These are phyloP conservation scores for Sphaerulina vaccinii DNA, from an alignment of 2,329 filamentous ascomycete species.

Conservation along the genomic window DNA sequence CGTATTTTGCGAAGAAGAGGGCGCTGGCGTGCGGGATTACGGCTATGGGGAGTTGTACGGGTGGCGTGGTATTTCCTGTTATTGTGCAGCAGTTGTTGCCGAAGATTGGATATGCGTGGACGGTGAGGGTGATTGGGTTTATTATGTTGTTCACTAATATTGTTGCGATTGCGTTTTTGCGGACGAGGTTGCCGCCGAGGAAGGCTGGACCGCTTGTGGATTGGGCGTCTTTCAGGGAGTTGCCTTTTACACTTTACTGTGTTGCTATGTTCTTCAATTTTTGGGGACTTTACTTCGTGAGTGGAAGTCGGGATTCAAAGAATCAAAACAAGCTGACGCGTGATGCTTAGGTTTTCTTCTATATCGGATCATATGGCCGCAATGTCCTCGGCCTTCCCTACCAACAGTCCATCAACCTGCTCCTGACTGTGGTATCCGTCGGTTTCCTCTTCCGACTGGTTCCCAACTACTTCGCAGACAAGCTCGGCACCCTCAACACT, in stretches of 20 bases:
- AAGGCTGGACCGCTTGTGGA: conserved; percentile 46
- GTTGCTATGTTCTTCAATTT: conserved; percentile 51
- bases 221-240: conserved; percentile 42
- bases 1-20: conserved; percentile 61
- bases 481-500: conserved; percentile 56
- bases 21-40: conserved; percentile 60
- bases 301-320: too few relatives aligned
- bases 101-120: conserved; percentile 56
- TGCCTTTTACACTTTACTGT: conserved; percentile 43
- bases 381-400: conserved; percentile 47
- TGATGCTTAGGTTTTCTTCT: conserved; percentile 42
- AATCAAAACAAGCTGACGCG: background rate
- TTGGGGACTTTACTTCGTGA: conserved; percentile 25
- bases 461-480: conserved; percentile 55
- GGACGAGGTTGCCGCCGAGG: conserved; percentile 45
- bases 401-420: conserved; percentile 52
- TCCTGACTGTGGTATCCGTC: conserved; percentile 58
- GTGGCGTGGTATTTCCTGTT: conserved; percentile 55
- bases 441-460: conserved; percentile 57
- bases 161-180: conserved; percentile 32
- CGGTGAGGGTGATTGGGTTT: conserved; percentile 53
- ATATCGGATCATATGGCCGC: conserved; percentile 43
- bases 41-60: conserved; percentile 59
- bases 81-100: conserved; percentile 51
- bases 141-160: conserved; percentile 41